These are phyloP conservation scores for Oryza officinalis DNA, from an alignment of 176 grass and related monocot species.

Conservation along the genomic window DNA sequence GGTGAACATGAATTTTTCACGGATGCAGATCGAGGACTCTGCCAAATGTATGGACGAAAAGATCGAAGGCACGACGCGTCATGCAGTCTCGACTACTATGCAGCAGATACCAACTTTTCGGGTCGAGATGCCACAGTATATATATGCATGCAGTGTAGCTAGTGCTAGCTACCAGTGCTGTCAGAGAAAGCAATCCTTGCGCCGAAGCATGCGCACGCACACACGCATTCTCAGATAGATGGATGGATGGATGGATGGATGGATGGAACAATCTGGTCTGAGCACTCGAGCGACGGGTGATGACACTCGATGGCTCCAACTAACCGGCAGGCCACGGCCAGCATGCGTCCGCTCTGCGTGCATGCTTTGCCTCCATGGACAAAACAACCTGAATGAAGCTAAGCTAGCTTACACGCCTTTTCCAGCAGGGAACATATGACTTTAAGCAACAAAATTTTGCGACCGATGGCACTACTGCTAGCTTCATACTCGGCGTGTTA, in stretches of 20 bases:
- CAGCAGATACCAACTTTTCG: neutral
- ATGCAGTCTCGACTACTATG: neutral
- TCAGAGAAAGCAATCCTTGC: conserved; percentile 39
- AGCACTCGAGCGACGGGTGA: neutral
- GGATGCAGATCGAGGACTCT: neutral
- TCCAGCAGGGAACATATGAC: conserved; percentile 51
- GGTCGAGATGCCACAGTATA: neutral
- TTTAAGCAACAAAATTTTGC: conserved; percentile 39
- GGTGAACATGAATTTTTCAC: conserved; percentile 1
- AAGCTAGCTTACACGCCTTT: conserved; percentile 42
- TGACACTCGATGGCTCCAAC: conserved; percentile 20
- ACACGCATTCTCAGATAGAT: conserved; percentile 26
- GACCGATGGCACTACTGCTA: neutral
- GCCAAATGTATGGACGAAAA: neutral
- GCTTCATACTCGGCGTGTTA: neutral
- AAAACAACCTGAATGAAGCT: conserved; percentile 23
- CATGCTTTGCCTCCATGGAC: conserved; percentile 1
- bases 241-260: conserved; percentile 5
- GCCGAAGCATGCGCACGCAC: conserved; percentile 39
- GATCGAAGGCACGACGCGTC: conserved; percentile 13
- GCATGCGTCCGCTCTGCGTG: conserved; percentile 12
- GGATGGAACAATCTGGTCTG: conserved; percentile 45
- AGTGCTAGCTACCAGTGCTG: neutral
- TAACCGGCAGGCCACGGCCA: neutral
- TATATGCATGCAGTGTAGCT: neutral